Base-by-base conservation (phyloP, 495 filamentous ascomycete species). In the Penicillium cataractarum region DNA sequence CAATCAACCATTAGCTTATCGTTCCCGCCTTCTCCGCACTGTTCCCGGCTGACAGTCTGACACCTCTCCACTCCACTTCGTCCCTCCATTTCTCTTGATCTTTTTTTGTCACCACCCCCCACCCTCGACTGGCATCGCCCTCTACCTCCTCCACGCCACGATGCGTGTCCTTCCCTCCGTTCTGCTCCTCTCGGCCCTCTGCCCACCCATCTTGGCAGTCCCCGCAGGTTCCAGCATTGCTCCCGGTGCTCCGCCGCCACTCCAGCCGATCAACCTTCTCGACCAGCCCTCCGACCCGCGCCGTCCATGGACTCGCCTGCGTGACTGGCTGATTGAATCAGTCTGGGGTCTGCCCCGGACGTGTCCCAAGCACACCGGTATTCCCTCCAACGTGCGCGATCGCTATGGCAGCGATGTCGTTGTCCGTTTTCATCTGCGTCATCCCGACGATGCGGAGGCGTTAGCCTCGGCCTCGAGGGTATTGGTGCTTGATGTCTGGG, bases 401-500 rank as follows among this genome's bases (percentile, higher is more conserved):
- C 83, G 86, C 61, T 97, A 97, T 72, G 87, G 85, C 49, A 84
- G 88, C 46, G 89, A 97, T 71, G 81, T 97, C 17, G 94, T 99
- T 15, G 78, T 97, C 39, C 88, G 95, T 17, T 97, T 97, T 82
- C 91, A 90, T 69, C 76, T 97, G 60, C 87, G 82, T 58, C 86
- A 85, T 49, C 68, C 80, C 12, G 82, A 87, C 27, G 91, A 99
- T 65, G 90, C 91, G 55, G 77, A 78, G 48, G 88, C 89, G 3
- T 78, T 99, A 60, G 85, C 88, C 12, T 82, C 89, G 59, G 95
- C 92, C 17, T 79, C 89, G 9, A 83, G 90, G 49, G 86, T 88
- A 40, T 83, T 97, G 32, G 86, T 93, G 63, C 76, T 98, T 8
- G 95, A 99, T 72, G 86, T 97, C 4, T 99, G 95, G 95, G 88